phyloP scores from a whole-genome alignment of 352 stramenopile species.

The Phytophthora tubulina region DNA sequence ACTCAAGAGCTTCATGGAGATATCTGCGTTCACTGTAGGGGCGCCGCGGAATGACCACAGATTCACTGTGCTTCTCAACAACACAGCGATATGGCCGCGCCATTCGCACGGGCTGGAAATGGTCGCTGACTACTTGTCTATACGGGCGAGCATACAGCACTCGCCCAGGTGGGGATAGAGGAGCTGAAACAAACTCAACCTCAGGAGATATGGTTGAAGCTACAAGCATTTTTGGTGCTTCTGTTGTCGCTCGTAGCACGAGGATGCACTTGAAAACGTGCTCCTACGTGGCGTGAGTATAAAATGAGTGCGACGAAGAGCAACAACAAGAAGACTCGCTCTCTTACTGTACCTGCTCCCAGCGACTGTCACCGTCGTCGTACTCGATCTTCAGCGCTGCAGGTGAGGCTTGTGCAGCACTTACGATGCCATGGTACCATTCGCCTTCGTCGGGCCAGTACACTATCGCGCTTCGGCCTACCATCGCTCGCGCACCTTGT shows the following conservation, averaged over 20 bases:
- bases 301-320: constrained; percentile 4
- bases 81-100: constrained; percentile 45
- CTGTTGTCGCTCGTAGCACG: constrained; percentile 20
- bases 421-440: constrained; percentile 58
- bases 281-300: constrained; percentile 30
- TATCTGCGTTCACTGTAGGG: constrained; percentile 39
- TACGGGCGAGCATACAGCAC: constrained; percentile 54
- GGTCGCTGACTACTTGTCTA: constrained; percentile 28
- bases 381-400: constrained; percentile 50
- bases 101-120: constrained; percentile 58
- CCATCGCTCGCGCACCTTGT: constrained; percentile 8
- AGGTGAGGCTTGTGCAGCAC: constrained; percentile 5
- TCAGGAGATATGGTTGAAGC: neutral
- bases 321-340: neutral
- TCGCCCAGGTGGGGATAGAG: constrained; percentile 15
- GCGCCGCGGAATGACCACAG: constrained; percentile 39
- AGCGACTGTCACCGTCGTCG: constrained; percentile 62
- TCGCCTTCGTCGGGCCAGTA: constrained; percentile 51
- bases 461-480: constrained; percentile 38
- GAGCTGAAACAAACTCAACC: neutral
- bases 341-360: constrained; percentile 42
- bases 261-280: constrained; percentile 49
- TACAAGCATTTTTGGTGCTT: neutral
- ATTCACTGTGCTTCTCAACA: constrained; percentile 44
- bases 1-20: constrained; percentile 13